Evolutionary conservation across 2,329 filamentous ascomycete species (phyloP).

Genomic region (Aureobasidium sp.): DNA sequence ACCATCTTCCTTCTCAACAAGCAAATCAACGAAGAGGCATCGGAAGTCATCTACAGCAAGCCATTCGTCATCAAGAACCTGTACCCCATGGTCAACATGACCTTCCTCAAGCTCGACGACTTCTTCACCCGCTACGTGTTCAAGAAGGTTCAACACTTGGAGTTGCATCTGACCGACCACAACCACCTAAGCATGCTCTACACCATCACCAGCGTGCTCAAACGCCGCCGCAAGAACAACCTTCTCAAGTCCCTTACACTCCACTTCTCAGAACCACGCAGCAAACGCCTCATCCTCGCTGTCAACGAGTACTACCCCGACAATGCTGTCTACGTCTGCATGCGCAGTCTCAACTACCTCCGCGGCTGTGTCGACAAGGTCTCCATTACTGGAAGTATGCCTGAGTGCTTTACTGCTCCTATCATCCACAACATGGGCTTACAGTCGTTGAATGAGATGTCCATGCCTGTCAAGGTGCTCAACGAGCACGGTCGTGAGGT

Average conservation of each 20-base stretch:
- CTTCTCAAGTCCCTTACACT: slow-evolving; percentile 17
- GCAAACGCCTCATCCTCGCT: slow-evolving; percentile 15
- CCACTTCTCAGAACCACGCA: slow-evolving; percentile 15
- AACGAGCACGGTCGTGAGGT: background rate
- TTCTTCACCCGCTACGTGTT: slow-evolving; percentile 19
- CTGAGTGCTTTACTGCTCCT: background rate
- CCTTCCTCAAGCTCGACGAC: slow-evolving; percentile 13
- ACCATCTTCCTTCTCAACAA: slow-evolving; percentile 27
- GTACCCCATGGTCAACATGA: slow-evolving; percentile 15
- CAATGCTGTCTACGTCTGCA: slow-evolving; percentile 14
- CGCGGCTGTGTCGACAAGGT: slow-evolving; percentile 17
- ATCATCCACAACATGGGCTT: background rate
- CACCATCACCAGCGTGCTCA: background rate
- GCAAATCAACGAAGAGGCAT: slow-evolving; percentile 25
- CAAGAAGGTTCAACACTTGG: slow-evolving; percentile 17
- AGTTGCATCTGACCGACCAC: slow-evolving; percentile 20
- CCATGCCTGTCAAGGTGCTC: background rate
- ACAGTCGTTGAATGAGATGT: background rate
- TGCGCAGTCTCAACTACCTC: slow-evolving; percentile 17
- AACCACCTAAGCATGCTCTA: slow-evolving; percentile 16
- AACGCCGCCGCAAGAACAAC: slow-evolving; percentile 8
- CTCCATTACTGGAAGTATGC: slow-evolving; percentile 20
- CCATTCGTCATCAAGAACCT: slow-evolving; percentile 19
- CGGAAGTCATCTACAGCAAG: slow-evolving; percentile 21
- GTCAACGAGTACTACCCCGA: slow-evolving; percentile 19